Percentiles rank a stretch among this genome's conserved stretches.
Conservation (phyloP, 495 filamentous ascomycete genomes). For the Xylaria telfairii region DNA sequence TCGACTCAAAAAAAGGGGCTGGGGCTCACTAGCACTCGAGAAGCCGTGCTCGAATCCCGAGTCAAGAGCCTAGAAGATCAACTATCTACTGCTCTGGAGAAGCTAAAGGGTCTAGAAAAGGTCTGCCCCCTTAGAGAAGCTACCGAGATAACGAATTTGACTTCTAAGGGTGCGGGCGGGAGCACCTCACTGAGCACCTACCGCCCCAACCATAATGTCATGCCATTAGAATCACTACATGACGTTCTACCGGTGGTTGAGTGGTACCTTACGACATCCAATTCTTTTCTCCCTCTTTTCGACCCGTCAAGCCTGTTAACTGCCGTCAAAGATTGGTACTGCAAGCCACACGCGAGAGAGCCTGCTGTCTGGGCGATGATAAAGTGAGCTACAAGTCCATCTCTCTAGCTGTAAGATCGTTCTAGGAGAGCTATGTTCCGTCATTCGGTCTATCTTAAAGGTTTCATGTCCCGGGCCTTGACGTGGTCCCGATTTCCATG, state of each 20-base stretch:
- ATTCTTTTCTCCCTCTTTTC: conserved; percentile 26
- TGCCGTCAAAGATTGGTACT: conserved; percentile 21
- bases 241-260: conserved; percentile 21
- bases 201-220: neutral
- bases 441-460: neutral
- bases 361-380: conserved; percentile 30
- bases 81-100: neutral
- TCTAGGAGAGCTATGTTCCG: neutral
- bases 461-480: no score
- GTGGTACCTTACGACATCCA: conserved; percentile 22
- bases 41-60: conserved; percentile 3
- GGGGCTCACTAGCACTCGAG: neutral
- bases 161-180: neutral
- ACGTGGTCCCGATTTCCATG: no score
- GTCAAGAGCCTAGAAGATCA: conserved; percentile 13
- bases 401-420: neutral
- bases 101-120: conserved; percentile 1
- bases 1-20: neutral
- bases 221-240: conserved; percentile 17
- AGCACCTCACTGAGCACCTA: neutral
- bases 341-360: conserved; percentile 13
- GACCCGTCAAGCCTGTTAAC: conserved; percentile 17
- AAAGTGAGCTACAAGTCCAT: neutral
- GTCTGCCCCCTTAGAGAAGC: neutral
- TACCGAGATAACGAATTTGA: neutral